Base-by-base conservation (phyloP, 2,329 filamentous ascomycete species). In the Aurifilum marmelostoma region DNA sequence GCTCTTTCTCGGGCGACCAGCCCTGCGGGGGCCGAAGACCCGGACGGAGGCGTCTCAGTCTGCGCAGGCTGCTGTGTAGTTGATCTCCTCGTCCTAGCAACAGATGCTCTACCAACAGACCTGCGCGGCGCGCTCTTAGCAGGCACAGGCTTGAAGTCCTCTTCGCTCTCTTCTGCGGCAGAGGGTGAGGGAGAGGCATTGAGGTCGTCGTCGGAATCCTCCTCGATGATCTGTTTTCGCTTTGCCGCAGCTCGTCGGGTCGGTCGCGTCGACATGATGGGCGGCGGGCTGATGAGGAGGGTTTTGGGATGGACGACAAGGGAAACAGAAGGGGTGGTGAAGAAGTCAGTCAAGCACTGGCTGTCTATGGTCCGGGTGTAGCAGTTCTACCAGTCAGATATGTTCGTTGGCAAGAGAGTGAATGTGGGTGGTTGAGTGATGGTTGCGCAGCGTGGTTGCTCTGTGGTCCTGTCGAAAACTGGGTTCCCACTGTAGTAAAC, bases 61-160 rank as follows among this genome's bases (percentile, higher is more conserved):
- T 65, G 67, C 14, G 58, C 59, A 3, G 69, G 68, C 47, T 65
- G 64, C 56, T 65, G 69, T n/a, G 62, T 65, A 3, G 67, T 71
- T 56, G 69, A 58, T 24, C 58, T 52, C 67, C 77, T 80, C 61
- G 83, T 80, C 27, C 78, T 63, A 24, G 39, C 61, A 18, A 63
- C 61, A 29, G 61, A 63, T 21, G 39, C 41, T n/a, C 61, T 71
- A 34, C 72, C 73, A 6, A 73, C 70, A 11, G 80, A 76, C 65
- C 78, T 80, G 64, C 80, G 79, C 9, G 75, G 81, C n/a, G 65
- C 65, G 69, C 84, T 87, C 61, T 82, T 84, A 69, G 86, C 83
- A 1, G 91, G 87, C 62, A 91, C 91, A 2, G 93, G 93, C 59
- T 91, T 91, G 75, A 94, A 96, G 63, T 97, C 92, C 63, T 94